Base-by-base conservation (phyloP, 75 land plant species). In the Larix kaempferi region DNA sequence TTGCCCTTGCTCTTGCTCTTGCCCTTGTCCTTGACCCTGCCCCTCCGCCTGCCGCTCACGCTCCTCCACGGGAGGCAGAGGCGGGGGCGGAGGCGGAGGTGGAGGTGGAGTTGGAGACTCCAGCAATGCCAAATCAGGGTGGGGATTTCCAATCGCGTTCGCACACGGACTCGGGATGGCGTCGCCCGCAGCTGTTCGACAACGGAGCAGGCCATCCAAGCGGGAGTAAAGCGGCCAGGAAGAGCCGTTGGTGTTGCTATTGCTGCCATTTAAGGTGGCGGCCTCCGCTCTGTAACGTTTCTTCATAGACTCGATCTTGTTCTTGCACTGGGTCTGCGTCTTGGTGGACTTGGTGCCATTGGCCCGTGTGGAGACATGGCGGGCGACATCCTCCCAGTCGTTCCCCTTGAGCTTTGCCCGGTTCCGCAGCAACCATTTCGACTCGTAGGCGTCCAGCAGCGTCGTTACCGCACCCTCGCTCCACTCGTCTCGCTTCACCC, bases 221-320 rank as follows among this genome's bases (percentile, higher is more conserved):
- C 73, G 79, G 78, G 76, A 37, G 78, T 79, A 88, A 55, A 76
- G 86, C 29, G 58, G 82, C 81, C 90, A 88, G 39, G 80, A 78
- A 56, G 65, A 83, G 69, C 26, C 8, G 59, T 39, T 33, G 77
- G 55, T 39, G 35, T 54, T 35, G 49, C 39, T 22, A 52, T 27
- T 19, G 66, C 58, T 23, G 61, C 35, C 49, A 22, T 33, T n/a
- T 17, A 21, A 14, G 8, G 67, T 23, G 21, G 84, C 62, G 39
- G 88, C 71, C 75, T 91, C 93, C 0, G 85, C 82, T 19, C 89
- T 84, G 78, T 86, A 88, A 25, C 86, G 58, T 71, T 89, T 86
- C 82, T 91, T 91, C 89, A 91, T 83, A 14, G 89, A 84, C 79
- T 89, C 93, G 74, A 91, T 86, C 82, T 91, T 91, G 76, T 91